Percentiles rank a stretch among this genome's conserved stretches.
These are phyloP conservation scores for Gossypium trilobum DNA, from an alignment of 441 rosid genomes.

Conservation along the genomic window DNA sequence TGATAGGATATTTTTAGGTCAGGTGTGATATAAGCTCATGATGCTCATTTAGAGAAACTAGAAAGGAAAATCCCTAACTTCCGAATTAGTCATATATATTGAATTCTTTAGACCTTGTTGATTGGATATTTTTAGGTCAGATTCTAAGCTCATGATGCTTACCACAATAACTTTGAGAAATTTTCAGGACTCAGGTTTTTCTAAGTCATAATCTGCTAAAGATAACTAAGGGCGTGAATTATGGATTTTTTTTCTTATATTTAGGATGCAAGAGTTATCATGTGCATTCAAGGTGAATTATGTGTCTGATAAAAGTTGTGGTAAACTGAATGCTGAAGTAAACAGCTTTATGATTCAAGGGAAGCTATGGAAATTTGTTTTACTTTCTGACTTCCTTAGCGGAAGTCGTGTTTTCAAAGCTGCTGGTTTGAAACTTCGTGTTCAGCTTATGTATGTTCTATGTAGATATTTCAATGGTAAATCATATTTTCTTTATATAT, in stretches of 20 bases:
- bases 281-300: too few relatives aligned
- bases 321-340: neutral
- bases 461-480: neutral
- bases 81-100: neutral
- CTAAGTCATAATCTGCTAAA: too few relatives aligned
- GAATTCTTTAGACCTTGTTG: neutral
- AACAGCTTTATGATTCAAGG: neutral
- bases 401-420: neutral
- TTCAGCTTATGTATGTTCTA: neutral
- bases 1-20: neutral
- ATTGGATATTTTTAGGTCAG: neutral
- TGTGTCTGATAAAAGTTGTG: too few relatives aligned
- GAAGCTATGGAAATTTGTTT: neutral
- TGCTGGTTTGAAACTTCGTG: neutral
- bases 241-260: too few relatives aligned
- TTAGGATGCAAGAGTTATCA: too few relatives aligned
- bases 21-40: neutral
- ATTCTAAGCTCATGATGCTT: neutral
- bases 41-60: neutral
- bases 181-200: too few relatives aligned
- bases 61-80: neutral
- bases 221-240: too few relatives aligned
- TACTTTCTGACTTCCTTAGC: neutral
- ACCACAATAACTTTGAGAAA: too few relatives aligned
- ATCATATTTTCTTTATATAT: neutral